Conservation (phyloP, 352 stramenopile species). For the Phytophthora ramorum region DNA sequence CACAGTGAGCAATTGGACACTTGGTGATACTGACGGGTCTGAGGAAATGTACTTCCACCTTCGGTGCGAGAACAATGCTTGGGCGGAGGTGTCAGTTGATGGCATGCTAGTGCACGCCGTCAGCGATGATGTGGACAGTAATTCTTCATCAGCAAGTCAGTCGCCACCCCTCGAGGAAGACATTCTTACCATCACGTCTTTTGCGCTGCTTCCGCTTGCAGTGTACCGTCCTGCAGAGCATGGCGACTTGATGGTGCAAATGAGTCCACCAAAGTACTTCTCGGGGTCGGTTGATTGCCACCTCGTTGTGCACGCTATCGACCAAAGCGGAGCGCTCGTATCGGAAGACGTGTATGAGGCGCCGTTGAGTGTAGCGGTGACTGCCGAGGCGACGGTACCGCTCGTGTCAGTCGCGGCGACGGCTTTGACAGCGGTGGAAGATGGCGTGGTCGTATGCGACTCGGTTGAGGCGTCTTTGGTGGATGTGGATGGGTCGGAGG, state of each 20-base stretch:
- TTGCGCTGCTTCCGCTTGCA: conserved; percentile 5
- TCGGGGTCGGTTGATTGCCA: conserved; percentile 39
- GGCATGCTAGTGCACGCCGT: background rate
- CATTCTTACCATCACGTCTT: background rate
- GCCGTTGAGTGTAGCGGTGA: conserved; percentile 20
- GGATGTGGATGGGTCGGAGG: conserved; percentile 49
- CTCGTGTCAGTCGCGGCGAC: conserved; percentile 16
- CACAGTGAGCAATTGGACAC: no score
- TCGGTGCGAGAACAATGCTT: conserved; percentile 1
- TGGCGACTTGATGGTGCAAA: conserved; percentile 19
- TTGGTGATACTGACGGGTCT: no score
- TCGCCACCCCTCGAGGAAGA: background rate
- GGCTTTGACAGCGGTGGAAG: conserved; percentile 29
- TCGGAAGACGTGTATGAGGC: conserved; percentile 23
- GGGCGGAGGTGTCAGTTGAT: conserved; percentile 11
- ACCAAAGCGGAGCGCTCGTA: conserved; percentile 26
- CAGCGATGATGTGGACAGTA: no score
- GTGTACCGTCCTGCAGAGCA: conserved; percentile 5
- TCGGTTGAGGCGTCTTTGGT: conserved; percentile 30
- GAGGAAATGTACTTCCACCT: conserved; percentile 5
- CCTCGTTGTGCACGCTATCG: conserved; percentile 20
- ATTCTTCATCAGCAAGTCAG: no score
- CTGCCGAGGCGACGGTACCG: conserved; percentile 32
- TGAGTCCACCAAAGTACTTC: conserved; percentile 34
- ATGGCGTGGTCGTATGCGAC: conserved; percentile 30